A percentile compares a stretch with the other conserved stretches of the same genome.
phyloP scores from a whole-genome alignment of 192 early-diverging fungal genomes.

The Jimgerdemannia lactiflua region DNA sequence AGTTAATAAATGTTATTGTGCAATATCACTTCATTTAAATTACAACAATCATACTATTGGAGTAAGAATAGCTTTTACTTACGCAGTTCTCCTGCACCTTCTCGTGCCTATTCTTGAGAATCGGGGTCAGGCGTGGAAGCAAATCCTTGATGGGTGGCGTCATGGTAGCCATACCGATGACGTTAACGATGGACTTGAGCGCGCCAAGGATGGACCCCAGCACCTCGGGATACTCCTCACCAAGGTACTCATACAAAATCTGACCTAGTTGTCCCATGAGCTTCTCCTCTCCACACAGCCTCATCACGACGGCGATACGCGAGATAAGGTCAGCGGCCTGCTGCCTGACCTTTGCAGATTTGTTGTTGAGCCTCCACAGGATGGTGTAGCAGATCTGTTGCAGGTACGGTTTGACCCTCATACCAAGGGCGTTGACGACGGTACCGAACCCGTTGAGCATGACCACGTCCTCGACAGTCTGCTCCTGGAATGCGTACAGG shows the following conservation, averaged over 20 bases:
- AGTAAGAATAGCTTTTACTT: neutral
- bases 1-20: conserved; percentile 29
- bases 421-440: conserved; percentile 86
- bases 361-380: conserved; percentile 97
- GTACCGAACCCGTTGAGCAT: conserved; percentile 97
- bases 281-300: conserved; percentile 92
- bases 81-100: conserved; percentile 87
- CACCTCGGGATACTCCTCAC: conserved; percentile 99
- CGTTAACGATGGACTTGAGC: conserved; percentile 94
- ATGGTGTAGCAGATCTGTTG: conserved; percentile 94
- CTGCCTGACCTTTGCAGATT: conserved; percentile 91
- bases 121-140: conserved; percentile 95
- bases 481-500: conserved; percentile 98
- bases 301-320: conserved; percentile 91
- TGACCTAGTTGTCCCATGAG: conserved; percentile 90
- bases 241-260: conserved; percentile 97
- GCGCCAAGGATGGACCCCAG: conserved; percentile 92
- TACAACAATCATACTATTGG: too few relatives aligned
- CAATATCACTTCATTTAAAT: conserved; percentile 2
- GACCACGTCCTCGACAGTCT: conserved; percentile 87
- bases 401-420: conserved; percentile 89
- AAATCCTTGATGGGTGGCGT: conserved; percentile 98
- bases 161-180: conserved; percentile 98
- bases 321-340: conserved; percentile 98
- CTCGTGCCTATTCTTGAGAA: conserved; percentile 96